Conservation (phyloP, 2,329 filamentous ascomycete genomes). For the Macroventuria anomochaeta region DNA sequence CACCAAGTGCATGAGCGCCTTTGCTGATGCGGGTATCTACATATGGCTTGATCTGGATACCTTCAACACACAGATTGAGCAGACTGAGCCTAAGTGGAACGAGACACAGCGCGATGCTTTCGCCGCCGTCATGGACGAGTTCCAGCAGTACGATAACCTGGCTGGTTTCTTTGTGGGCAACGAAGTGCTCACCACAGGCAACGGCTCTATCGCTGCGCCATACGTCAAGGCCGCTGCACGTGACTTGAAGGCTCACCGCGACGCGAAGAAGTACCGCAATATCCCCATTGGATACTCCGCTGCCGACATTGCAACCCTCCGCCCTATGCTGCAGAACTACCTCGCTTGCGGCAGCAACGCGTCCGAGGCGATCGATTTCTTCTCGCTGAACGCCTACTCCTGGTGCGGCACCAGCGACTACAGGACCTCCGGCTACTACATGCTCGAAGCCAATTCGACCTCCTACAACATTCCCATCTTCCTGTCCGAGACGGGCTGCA, state of each 20-base stretch:
- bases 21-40: conserved; percentile 75
- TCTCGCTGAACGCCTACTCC: conserved; percentile 83
- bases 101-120: conserved; percentile 72
- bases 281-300: conserved; percentile 89
- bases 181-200: conserved; percentile 72
- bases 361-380: conserved; percentile 78
- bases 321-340: conserved; percentile 73
- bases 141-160: conserved; percentile 78
- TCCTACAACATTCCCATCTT: conserved; percentile 69
- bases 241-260: conserved; percentile 82
- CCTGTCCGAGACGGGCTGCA: conserved; percentile 86
- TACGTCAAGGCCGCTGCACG: conserved; percentile 82
- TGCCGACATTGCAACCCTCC: conserved; percentile 76
- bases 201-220: conserved; percentile 70
- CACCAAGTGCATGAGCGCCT: conserved; percentile 78
- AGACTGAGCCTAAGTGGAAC: conserved; percentile 73
- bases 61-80: conserved; percentile 67
- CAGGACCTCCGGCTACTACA: conserved; percentile 70
- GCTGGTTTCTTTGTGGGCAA: conserved; percentile 83
- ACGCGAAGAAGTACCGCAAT: conserved; percentile 75
- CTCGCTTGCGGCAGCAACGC: conserved; percentile 76
- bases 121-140: conserved; percentile 75
- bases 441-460: conserved; percentile 70
- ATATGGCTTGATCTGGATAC: conserved; percentile 83
- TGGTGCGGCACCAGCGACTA: conserved; percentile 60